A percentile compares a stretch with the other conserved stretches of the same genome.
phyloP scores from a whole-genome alignment of 371 early-diverging fungal genomes.

The Rhizopus stolonifer region DNA sequence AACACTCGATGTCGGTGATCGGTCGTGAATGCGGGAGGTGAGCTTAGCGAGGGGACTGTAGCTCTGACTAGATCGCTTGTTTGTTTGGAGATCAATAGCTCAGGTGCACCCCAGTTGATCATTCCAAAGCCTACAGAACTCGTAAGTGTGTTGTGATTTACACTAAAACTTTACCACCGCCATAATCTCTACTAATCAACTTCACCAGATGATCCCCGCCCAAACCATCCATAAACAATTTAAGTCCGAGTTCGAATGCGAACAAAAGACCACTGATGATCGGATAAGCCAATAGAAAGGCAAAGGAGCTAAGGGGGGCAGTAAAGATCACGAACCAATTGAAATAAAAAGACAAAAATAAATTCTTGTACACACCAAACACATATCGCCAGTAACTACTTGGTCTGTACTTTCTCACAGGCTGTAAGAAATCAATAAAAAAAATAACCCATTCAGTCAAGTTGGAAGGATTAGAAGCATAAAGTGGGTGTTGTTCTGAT shows the following conservation, averaged over 20 bases:
- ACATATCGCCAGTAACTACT: constrained; percentile 29
- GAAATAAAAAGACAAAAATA: constrained; percentile 38
- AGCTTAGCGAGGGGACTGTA: constrained; percentile 25
- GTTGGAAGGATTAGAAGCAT: too few species aligned
- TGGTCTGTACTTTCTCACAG: constrained; percentile 2
- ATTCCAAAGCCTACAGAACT: constrained; percentile 26
- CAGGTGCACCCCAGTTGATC: constrained; percentile 38
- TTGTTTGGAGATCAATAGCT: constrained; percentile 21
- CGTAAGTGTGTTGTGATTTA: not conserved
- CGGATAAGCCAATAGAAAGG: constrained; percentile 27
- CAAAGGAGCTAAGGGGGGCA: constrained; percentile 31
- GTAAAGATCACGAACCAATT: constrained; percentile 28
- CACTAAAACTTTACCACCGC: constrained; percentile 12
- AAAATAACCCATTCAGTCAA: constrained; percentile 8
- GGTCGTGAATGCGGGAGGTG: not conserved
- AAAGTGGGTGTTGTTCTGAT: too few species aligned
- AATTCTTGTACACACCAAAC: constrained; percentile 24
- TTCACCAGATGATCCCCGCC: constrained; percentile 26
- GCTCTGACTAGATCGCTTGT: constrained; percentile 12
- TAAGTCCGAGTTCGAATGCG: constrained; percentile 25
- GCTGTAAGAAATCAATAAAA: not conserved
- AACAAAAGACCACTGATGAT: constrained; percentile 22
- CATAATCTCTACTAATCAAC: constrained; percentile 24
- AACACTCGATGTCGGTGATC: constrained; percentile 25
- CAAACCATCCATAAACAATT: constrained; percentile 32